Evolutionary conservation across 208 protist genomes (phyloP).

Genomic region (Leishmania braziliensis): DNA sequence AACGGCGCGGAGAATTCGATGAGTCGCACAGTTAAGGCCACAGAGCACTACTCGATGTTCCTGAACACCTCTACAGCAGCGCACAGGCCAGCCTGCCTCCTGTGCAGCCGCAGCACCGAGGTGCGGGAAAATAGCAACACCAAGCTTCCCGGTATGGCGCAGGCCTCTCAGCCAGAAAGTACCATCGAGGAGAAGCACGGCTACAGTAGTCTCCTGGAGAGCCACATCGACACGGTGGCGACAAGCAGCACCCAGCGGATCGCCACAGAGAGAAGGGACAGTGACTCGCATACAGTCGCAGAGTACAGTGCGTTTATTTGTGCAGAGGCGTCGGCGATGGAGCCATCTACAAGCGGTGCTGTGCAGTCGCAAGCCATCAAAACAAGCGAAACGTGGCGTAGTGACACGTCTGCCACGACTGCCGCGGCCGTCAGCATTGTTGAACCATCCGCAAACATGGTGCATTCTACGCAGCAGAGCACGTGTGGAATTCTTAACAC

Average conservation of each 20-base stretch:
- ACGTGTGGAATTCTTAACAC: neutral
- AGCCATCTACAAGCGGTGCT: neutral
- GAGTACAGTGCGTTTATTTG: slow-evolving; percentile 12
- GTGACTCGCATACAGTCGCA: neutral
- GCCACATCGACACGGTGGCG: neutral
- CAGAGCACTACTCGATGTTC: slow-evolving; percentile 10
- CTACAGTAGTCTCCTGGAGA: slow-evolving; percentile 17
- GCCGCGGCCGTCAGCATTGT: neutral
- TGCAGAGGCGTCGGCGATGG: neutral
- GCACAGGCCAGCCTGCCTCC: slow-evolving; percentile 10
- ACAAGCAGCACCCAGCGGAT: neutral
- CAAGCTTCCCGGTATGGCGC: neutral
- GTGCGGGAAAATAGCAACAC: neutral
- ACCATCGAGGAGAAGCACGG: neutral
- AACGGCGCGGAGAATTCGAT: neutral
- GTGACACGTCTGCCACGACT: neutral
- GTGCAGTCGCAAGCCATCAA: neutral
- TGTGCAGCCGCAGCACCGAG: neutral
- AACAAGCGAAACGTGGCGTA: too few species aligned
- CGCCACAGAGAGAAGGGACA: neutral
- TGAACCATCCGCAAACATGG: neutral
- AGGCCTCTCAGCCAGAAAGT: neutral
- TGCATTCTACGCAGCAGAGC: neutral
- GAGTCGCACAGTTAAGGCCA: slow-evolving; percentile 2
- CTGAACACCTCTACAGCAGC: slow-evolving; percentile 20